Conservation (phyloP, 495 filamentous ascomycete species). For the Chaetomium tenue region DNA sequence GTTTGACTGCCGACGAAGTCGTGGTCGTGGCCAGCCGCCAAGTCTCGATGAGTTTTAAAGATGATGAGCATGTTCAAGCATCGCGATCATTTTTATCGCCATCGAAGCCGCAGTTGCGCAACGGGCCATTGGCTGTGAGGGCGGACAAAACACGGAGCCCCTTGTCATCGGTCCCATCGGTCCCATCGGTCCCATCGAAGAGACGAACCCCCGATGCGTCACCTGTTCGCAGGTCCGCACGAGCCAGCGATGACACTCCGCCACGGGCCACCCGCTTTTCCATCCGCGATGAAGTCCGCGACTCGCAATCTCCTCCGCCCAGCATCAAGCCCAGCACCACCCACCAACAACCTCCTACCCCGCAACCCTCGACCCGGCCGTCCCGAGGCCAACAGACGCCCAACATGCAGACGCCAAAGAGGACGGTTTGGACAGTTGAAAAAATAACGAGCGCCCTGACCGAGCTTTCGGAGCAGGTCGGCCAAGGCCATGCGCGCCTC, state of each 20-base stretch:
- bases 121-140: not conserved
- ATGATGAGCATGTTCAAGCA: not conserved
- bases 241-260: constrained; percentile 4
- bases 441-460: constrained; percentile 37
- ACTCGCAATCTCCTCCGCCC: constrained; percentile 21
- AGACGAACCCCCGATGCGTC: constrained; percentile 8
- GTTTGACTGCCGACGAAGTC: constrained; percentile 11
- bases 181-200: not conserved
- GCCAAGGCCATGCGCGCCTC: constrained; percentile 40
- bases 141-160: not conserved
- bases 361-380: constrained; percentile 14
- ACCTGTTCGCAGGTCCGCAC: not conserved
- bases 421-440: constrained; percentile 38
- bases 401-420: constrained; percentile 36
- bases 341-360: constrained; percentile 14
- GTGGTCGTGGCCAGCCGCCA: constrained; percentile 2
- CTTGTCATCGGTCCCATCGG: too few species aligned
- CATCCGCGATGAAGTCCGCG: constrained; percentile 15
- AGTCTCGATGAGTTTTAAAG: not conserved
- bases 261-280: constrained; percentile 3
- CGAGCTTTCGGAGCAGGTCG: constrained; percentile 35
- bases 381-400: constrained; percentile 32
- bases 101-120: not conserved
- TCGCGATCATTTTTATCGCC: not conserved
- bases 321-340: not conserved